These are phyloP conservation scores for Pythium coloratum DNA, from an alignment of 352 stramenopile species.

Conservation along the genomic window DNA sequence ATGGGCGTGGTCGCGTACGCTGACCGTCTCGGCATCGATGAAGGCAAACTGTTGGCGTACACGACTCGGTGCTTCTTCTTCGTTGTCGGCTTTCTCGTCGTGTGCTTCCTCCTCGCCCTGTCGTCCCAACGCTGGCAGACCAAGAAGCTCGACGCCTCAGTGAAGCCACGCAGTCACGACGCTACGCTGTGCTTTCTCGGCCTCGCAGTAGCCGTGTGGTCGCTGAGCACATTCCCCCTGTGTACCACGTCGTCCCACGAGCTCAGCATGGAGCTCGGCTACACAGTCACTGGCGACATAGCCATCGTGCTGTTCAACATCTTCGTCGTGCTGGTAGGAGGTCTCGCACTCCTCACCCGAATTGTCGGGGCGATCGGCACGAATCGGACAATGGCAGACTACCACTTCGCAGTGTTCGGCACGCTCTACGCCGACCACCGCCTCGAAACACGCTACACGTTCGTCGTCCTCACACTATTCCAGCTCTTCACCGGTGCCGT, in stretches of 20 bases:
- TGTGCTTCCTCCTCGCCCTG: conserved; percentile 37
- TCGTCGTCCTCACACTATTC: conserved; percentile 48
- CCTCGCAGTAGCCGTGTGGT: conserved; percentile 49
- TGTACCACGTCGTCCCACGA: conserved; percentile 58
- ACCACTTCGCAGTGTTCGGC: conserved; percentile 52
- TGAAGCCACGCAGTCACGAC: conserved; percentile 26
- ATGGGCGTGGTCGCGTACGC: conserved; percentile 71
- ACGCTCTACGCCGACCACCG: conserved; percentile 61
- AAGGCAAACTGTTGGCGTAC: conserved; percentile 44
- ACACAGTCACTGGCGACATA: conserved; percentile 41
- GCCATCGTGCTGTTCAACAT: conserved; percentile 51
- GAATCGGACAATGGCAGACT: conserved; percentile 44
- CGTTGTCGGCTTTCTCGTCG: conserved; percentile 35
- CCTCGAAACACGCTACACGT: conserved; percentile 61
- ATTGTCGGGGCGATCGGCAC: conserved; percentile 40
- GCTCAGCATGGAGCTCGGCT: conserved; percentile 62
- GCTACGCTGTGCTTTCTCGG: conserved; percentile 57
- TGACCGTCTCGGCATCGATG: conserved; percentile 60
- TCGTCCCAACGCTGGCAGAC: background rate
- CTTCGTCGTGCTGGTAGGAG: conserved; percentile 44
- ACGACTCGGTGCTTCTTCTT: conserved; percentile 49
- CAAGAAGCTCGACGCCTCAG: background rate
- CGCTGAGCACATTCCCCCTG: conserved; percentile 58
- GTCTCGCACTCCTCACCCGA: conserved; percentile 42
- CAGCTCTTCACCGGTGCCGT: conserved; percentile 52